Conservation (phyloP, 108 stramenopile genomes). For the Aureococcus anophagefferens region DNA sequence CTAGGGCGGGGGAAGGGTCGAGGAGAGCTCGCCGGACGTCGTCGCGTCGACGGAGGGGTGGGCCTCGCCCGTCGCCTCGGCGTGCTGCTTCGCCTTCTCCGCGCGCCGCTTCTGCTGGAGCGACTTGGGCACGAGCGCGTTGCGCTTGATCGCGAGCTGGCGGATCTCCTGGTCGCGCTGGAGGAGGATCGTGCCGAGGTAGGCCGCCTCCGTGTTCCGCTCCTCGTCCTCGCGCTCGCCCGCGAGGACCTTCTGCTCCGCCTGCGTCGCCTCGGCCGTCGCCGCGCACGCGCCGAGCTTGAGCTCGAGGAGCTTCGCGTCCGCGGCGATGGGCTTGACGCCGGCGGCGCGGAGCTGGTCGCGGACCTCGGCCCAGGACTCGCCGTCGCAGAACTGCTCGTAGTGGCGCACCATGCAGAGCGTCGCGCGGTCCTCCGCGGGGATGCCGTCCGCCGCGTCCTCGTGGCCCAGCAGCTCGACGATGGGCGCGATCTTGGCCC, state of each 20-base stretch:
- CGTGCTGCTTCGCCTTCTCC: constrained; percentile 1
- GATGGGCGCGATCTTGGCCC: constrained; percentile 29
- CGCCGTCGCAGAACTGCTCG: constrained; percentile 17
- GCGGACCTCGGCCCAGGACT: constrained; percentile 28
- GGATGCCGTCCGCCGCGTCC: constrained; percentile 10
- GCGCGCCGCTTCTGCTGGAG: not conserved
- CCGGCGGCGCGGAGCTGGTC: constrained; percentile 13
- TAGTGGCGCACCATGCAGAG: constrained; percentile 26
- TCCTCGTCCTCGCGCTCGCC: constrained; percentile 18
- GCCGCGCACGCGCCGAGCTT: constrained; percentile 22
- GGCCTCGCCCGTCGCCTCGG: too few species aligned
- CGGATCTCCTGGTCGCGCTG: constrained; percentile 36
- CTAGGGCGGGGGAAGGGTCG: too few species aligned
- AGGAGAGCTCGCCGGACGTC: too few species aligned
- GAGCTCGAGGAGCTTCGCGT: constrained; percentile 19
- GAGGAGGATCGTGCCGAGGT: constrained; percentile 24
- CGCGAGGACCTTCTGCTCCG: constrained; percentile 12
- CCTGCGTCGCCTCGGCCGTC: constrained; percentile 13
- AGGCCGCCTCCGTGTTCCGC: constrained; percentile 17
- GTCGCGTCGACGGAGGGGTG: too few species aligned
- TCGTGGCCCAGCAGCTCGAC: constrained; percentile 19
- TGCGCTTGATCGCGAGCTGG: constrained; percentile 31
- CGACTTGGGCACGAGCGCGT: constrained; percentile 8
- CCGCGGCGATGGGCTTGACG: constrained; percentile 30
- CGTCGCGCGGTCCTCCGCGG: constrained; percentile 20